A percentile compares a stretch with the other conserved stretches of the same genome.
Conservation (phyloP, 1,284 basidiomycete genomes). For the Cutaneotrichosporon arboriforme region DNA sequence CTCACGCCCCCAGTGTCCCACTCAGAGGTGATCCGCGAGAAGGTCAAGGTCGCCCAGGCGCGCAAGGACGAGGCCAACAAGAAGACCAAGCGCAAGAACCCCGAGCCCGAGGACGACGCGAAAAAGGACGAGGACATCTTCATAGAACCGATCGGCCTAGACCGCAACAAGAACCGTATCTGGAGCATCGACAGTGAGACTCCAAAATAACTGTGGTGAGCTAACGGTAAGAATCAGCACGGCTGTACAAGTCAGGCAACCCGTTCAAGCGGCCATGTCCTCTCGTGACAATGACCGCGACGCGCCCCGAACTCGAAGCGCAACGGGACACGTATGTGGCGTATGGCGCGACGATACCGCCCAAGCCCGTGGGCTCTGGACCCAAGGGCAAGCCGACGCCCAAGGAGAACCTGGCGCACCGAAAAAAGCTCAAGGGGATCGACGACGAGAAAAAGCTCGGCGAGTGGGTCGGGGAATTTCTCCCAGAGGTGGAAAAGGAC, state of each 20-base stretch:
- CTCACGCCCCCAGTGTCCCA: constrained; percentile 31
- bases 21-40: constrained; percentile 29
- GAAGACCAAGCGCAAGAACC: constrained; percentile 13
- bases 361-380: constrained; percentile 17
- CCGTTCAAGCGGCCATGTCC: constrained; percentile 47
- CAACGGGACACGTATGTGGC: constrained; percentile 21
- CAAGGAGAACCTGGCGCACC: constrained; percentile 15
- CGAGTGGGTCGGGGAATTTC: constrained; percentile 21
- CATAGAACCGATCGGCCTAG: constrained; percentile 35
- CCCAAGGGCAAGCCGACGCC: constrained; percentile 21
- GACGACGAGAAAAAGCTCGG: constrained; percentile 34
- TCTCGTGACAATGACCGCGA: constrained; percentile 27
- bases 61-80: constrained; percentile 6
- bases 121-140: constrained; percentile 14
- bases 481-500: constrained; percentile 40
- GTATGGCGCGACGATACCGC: constrained; percentile 13
- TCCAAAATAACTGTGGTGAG: background rate
- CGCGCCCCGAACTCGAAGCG: constrained; percentile 26
- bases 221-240: constrained; percentile 30
- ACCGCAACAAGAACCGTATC: constrained; percentile 40
- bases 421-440: constrained; percentile 27
- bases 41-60: constrained; percentile 28
- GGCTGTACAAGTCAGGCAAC: constrained; percentile 45
- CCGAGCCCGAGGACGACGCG: constrained; percentile 7
- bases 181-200: constrained; percentile 45